Percentiles rank a stretch among this genome's conserved stretches.
phyloP scores from a whole-genome alignment of 495 filamentous ascomycete species.

The Lasiosphaeria ovina region DNA sequence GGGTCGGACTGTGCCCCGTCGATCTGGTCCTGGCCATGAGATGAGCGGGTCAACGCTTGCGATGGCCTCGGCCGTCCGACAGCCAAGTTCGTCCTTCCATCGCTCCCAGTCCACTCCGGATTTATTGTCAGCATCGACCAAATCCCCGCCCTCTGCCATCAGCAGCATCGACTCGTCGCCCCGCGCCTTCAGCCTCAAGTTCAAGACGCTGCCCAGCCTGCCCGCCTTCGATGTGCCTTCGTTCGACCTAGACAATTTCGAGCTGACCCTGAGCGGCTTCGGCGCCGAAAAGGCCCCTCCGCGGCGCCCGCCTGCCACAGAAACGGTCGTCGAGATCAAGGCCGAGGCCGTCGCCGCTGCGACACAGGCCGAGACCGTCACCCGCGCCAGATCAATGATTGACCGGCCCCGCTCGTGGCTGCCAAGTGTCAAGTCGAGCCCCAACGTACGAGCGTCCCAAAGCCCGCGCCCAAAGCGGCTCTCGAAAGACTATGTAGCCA shows the following conservation, averaged over 20 bases:
- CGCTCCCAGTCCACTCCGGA: conserved; percentile 37
- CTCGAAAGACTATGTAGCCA: conserved; percentile 26
- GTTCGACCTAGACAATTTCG: conserved; percentile 45
- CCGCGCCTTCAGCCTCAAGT: conserved; percentile 22
- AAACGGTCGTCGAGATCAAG: conserved; percentile 13
- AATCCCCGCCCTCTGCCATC: conserved; percentile 12
- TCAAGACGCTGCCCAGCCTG: conserved; percentile 37
- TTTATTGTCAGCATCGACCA: conserved; percentile 24
- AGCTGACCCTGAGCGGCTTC: conserved; percentile 34
- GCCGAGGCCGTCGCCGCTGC: conserved; percentile 12
- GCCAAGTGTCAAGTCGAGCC: conserved; percentile 40
- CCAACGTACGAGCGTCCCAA: conserved; percentile 27
- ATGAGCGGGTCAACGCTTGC: conserved; percentile 46
- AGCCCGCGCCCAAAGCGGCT: conserved; percentile 21
- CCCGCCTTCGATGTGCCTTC: conserved; percentile 44
- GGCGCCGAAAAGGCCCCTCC: conserved; percentile 13
- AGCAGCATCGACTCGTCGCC: conserved; percentile 22
- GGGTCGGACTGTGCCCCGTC: conserved; percentile 7
- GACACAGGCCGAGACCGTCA: conserved; percentile 28
- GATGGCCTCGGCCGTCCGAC: conserved; percentile 39
- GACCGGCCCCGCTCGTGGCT: conserved; percentile 46
- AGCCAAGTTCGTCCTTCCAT: conserved; percentile 34
- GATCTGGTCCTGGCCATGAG: conserved; percentile 36
- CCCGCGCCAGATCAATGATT: conserved; percentile 38
- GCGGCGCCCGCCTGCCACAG: conserved; percentile 5